Conservation (phyloP, 495 filamentous ascomycete species). For the Lepidopterella palustris region DNA sequence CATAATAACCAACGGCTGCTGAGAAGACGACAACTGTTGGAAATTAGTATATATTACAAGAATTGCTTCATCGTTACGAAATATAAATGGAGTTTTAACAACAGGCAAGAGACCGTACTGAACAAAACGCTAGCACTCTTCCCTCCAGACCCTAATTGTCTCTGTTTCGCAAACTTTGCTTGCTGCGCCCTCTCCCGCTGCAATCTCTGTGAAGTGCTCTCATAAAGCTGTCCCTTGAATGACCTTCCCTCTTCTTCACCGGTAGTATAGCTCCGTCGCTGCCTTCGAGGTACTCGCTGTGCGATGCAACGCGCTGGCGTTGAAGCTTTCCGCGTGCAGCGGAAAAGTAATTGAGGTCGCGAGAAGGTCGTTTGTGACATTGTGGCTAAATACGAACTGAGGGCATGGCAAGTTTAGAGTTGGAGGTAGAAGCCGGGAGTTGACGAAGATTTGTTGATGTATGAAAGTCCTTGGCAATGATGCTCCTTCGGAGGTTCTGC, state of each 20-base stretch:
- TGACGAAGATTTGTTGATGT: not conserved
- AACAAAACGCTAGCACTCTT: conserved; percentile 58
- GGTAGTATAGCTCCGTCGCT: conserved; percentile 10
- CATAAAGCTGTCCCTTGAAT: conserved; percentile 83
- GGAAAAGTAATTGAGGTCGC: not conserved
- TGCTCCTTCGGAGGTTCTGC: not conserved
- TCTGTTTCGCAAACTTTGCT: conserved; percentile 53
- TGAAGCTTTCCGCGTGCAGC: not conserved
- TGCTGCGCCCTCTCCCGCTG: conserved; percentile 67
- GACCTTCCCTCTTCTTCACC: conserved; percentile 22
- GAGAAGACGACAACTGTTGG: conserved; percentile 51
- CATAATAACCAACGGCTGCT: conserved; percentile 59
- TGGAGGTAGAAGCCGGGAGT: not conserved
- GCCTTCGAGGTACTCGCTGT: not conserved
- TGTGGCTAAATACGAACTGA: not conserved
- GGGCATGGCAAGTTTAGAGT: not conserved
- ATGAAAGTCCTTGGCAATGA: not conserved
- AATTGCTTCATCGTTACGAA: not conserved
- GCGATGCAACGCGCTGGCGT: not conserved
- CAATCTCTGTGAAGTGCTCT: conserved; percentile 72
- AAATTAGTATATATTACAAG: not conserved
- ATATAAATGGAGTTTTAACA: not conserved
- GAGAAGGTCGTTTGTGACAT: not conserved
- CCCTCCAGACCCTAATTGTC: conserved; percentile 47
- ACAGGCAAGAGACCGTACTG: conserved; percentile 40